Conservation (phyloP, 768 basidiomycete species). For the Mycena albidolilacea region DNA sequence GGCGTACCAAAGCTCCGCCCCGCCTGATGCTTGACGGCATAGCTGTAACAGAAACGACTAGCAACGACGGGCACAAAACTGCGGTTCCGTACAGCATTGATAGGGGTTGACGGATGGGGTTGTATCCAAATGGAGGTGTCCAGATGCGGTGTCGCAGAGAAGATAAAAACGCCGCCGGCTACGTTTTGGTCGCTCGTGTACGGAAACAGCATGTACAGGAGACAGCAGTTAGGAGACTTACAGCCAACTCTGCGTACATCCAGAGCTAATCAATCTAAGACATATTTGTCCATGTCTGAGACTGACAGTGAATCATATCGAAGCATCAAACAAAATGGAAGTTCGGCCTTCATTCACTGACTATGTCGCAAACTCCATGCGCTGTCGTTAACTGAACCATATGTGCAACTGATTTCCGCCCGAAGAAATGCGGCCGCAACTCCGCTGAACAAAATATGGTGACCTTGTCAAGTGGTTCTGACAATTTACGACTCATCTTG, state of each 20-base stretch:
- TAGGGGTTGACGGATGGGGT: not conserved
- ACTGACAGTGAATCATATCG: conserved; percentile 9
- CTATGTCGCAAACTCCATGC: not conserved
- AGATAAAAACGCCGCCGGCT: too few species aligned
- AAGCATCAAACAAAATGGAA: conserved; percentile 5
- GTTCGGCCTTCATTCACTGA: too few species aligned
- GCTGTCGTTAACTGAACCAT: not conserved
- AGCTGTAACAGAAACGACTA: not conserved
- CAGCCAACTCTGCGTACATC: not conserved
- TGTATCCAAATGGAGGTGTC: not conserved
- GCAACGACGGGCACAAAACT: not conserved
- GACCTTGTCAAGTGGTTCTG: not conserved
- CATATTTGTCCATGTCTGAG: not conserved
- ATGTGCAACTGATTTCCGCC: not conserved
- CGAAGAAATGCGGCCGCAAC: not conserved
- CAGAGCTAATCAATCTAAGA: not conserved
- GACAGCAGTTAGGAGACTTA: not conserved
- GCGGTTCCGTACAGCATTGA: not conserved
- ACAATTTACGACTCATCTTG: conserved; percentile 1
- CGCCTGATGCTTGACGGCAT: not conserved
- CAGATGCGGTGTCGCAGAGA: not conserved
- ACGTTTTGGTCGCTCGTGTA: too few species aligned
- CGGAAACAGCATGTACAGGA: not conserved
- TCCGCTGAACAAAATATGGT: not conserved
- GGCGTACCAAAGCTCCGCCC: not conserved